Base-by-base conservation (phyloP, 129 eudicot species). In the Pulicaria dysenterica region DNA sequence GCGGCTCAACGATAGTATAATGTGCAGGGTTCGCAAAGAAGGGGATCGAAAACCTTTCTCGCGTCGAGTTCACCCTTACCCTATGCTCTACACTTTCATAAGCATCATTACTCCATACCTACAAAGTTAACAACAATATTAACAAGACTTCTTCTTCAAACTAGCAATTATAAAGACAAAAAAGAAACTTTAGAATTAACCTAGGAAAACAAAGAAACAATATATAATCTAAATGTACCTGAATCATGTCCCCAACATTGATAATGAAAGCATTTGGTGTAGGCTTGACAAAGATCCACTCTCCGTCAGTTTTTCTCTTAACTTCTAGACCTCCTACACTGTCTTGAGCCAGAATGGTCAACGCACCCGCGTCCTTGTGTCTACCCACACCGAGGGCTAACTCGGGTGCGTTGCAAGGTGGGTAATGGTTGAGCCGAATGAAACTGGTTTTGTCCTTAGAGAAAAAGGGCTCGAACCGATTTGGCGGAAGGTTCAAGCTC, bases 1-100 rank as follows among this genome's bases (percentile, higher is more conserved):
- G 64, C 39, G 96, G 98, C 80, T 86, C 84, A 64, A 89, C 88
- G 66, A 74, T 36, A 4, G 81, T 77, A 34, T 85, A 71, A 64
- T 85, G 84, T 19, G 89, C 68, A 31, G 98, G 98, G 70, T 76
- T 79, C 50, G 82, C 15, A 75, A 92, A 89, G 77, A 83, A 92
- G 1, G 98, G 96, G 19, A 92, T 79, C 1, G 96, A 92, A 75
- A 87, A 78, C 73, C 98, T 85, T 37, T 87, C 96, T 78, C 77
- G 85, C n/a, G 82, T 83, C 2, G 82, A 77, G 74, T 92, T 89
- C 59, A 85, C 94, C 56, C 62, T 83, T 48, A 71, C 96, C 53
- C 96, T 85, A 63, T 86, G 98, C 54, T 92, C 98, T 50, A 89
- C 98, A 49, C 98, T 92, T 72, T 92, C 98, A 3, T 89, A 92